phyloP scores from a whole-genome alignment of 148 eudicot genomes.

The Vaccinium myrtillus region DNA sequence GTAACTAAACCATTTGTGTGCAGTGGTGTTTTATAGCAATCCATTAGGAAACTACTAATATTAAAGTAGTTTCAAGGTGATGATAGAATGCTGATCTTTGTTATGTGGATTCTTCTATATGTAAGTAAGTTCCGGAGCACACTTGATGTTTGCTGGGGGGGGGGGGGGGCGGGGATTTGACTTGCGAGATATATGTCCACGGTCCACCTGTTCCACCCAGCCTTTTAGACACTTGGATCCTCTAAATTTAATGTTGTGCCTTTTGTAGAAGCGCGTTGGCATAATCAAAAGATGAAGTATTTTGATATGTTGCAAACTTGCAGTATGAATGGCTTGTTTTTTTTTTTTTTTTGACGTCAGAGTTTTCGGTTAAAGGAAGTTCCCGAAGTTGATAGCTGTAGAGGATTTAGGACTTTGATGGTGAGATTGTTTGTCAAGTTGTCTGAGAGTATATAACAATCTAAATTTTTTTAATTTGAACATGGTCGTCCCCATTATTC shows the following conservation, averaged over 20 bases:
- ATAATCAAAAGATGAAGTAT: background rate
- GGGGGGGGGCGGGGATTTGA: no score
- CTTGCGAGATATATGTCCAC: background rate
- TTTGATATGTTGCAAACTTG: background rate
- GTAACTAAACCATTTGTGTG: background rate
- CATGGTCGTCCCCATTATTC: background rate
- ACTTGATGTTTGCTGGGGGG: background rate
- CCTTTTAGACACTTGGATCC: no score
- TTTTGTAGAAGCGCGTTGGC: background rate
- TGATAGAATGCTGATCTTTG: background rate
- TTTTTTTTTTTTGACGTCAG: background rate
- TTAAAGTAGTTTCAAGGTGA: background rate
- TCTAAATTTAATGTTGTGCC: background rate
- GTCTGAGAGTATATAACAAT: background rate
- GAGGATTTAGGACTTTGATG: background rate
- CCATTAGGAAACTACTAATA: background rate
- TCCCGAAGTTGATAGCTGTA: background rate
- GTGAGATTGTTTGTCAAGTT: constrained; percentile 3
- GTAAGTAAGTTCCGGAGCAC: background rate
- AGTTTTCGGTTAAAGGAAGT: background rate
- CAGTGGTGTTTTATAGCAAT: background rate
- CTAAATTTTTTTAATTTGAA: background rate
- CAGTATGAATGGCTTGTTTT: background rate
- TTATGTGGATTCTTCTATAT: background rate
- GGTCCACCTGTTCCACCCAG: background rate